These are phyloP conservation scores for Penicillium olsonii DNA, from an alignment of 2,329 filamentous ascomycete genomes.

Conservation along the genomic window DNA sequence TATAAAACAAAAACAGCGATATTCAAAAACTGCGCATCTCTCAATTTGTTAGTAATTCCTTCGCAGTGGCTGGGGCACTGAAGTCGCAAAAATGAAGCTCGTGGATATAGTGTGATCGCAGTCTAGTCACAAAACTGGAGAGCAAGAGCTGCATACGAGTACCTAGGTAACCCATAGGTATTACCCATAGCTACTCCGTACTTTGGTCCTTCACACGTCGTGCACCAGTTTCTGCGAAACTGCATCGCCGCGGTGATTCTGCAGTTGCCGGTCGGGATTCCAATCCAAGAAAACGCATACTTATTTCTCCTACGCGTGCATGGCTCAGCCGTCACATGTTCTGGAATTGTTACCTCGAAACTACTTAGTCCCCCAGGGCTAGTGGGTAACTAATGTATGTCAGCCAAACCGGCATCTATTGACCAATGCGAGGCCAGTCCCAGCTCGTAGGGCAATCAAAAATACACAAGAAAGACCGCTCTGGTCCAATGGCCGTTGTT, in stretches of 20 bases:
- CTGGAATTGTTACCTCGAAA: background rate
- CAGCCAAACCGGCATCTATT: background rate
- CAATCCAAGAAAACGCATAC: slow-evolving; percentile 16
- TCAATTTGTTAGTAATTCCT: too few species aligned
- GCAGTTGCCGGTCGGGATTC: slow-evolving; percentile 21
- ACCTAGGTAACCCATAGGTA: too few species aligned
- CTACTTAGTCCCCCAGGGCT: slow-evolving; percentile 1
- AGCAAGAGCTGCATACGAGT: too few species aligned
- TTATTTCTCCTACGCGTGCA: slow-evolving; percentile 8
- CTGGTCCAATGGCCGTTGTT: slow-evolving; percentile 13
- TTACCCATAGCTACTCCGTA: background rate
- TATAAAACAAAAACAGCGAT: too few species aligned
- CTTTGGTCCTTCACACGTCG: slow-evolving; percentile 5
- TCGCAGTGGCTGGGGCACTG: background rate
- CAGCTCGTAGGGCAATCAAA: background rate
- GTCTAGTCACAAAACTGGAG: background rate
- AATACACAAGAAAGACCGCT: background rate
- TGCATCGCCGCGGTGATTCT: slow-evolving; percentile 19
- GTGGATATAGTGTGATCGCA: background rate
- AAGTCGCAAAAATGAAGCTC: background rate
- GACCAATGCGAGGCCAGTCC: background rate
- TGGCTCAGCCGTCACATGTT: slow-evolving; percentile 19
- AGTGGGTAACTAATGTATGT: slow-evolving; percentile 7
- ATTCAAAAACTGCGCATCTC: too few species aligned
- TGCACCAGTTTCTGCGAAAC: slow-evolving; percentile 5